A percentile compares a stretch with the other conserved stretches of the same genome.
These are phyloP conservation scores for Benincasa hispida DNA, from an alignment of 306 rosid genomes.

Conservation along the genomic window DNA sequence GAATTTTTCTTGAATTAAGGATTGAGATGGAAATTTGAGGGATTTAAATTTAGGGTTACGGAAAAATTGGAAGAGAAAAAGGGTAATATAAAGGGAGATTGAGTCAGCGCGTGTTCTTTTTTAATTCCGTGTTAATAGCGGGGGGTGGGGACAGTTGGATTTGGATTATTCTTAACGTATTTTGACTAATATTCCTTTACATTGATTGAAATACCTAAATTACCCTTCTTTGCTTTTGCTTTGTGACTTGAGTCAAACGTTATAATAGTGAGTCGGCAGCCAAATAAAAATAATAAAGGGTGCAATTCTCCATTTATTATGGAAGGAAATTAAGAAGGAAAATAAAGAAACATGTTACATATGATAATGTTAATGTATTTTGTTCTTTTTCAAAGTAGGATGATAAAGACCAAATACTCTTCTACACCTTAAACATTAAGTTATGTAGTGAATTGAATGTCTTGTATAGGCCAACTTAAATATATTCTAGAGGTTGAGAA, in stretches of 20 bases:
- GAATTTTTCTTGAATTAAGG: background rate
- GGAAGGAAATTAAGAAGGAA: background rate
- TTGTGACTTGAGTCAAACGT: background rate
- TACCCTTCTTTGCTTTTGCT: background rate
- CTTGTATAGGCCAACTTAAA: background rate
- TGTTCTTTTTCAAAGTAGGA: background rate
- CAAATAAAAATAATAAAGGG: background rate
- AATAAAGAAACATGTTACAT: background rate
- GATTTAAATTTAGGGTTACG: background rate
- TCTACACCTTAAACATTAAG: background rate
- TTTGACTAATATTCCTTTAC: background rate
- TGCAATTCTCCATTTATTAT: background rate
- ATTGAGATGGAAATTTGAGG: background rate
- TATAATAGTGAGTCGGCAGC: background rate
- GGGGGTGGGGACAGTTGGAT: background rate
- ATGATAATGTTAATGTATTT: background rate
- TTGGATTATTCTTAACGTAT: background rate
- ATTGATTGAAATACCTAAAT: background rate
- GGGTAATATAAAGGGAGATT: background rate
- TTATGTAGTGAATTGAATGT: no score
- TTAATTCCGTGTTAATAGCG: constrained; percentile 10
- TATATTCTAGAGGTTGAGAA: background rate
- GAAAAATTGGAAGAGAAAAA: background rate
- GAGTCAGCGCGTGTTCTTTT: background rate
- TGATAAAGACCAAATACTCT: background rate